Evolutionary conservation across 805 yeast species (phyloP).

Genomic region (Myxozyma nipponensis): DNA sequence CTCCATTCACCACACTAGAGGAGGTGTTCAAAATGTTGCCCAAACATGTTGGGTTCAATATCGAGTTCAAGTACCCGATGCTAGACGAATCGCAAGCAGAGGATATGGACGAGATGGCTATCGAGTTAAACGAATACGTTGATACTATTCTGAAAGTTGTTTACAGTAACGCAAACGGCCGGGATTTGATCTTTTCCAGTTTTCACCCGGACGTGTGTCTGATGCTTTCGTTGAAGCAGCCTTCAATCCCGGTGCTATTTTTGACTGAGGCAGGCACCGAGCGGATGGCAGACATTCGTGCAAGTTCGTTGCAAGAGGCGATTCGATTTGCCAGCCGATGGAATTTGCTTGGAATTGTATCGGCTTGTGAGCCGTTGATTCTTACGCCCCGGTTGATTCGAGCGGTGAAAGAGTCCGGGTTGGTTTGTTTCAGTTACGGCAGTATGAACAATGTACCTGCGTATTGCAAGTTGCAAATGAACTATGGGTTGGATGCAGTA

Average conservation of each 20-base stretch:
- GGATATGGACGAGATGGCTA: conserved; percentile 77
- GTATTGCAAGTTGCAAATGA: conserved; percentile 77
- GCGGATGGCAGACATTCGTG: conserved; percentile 84
- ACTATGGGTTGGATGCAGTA: conserved; percentile 97
- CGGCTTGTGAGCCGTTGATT: conserved; percentile 83
- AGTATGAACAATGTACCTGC: conserved; percentile 78
- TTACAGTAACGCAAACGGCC: conserved; percentile 69
- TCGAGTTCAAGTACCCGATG: conserved; percentile 92
- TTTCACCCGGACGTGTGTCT: conserved; percentile 93
- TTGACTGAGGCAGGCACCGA: conserved; percentile 85
- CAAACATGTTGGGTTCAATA: conserved; percentile 80
- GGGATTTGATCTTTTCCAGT: conserved; percentile 86
- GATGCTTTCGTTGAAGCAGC: conserved; percentile 83
- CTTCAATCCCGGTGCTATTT: conserved; percentile 84
- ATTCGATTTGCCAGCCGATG: conserved; percentile 85
- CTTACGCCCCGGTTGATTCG: conserved; percentile 83
- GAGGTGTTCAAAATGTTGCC: conserved; percentile 83
- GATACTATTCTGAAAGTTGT: conserved; percentile 80
- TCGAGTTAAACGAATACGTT: conserved; percentile 81
- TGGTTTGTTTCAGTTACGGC: conserved; percentile 93
- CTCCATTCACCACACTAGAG: conserved; percentile 82
- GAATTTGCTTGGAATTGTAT: conserved; percentile 87
- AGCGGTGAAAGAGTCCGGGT: conserved; percentile 86
- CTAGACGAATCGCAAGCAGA: conserved; percentile 86
- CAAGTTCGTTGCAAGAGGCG: conserved; percentile 83